Percentiles rank a stretch among this genome's conserved stretches.
phyloP scores from a whole-genome alignment of 345 rosid species.

The Linum trigynum region DNA sequence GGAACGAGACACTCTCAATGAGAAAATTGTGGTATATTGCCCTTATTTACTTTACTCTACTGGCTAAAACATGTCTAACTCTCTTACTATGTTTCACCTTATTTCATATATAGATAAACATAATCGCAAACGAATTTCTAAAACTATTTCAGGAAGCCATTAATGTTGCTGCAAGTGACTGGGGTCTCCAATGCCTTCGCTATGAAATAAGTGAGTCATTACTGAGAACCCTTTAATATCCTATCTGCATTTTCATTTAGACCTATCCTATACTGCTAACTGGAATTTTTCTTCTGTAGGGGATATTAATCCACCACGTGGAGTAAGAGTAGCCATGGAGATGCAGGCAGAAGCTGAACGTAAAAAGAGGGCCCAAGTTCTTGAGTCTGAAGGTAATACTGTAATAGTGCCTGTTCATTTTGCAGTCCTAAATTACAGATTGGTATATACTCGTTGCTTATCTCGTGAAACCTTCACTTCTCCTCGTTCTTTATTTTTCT shows the following conservation, averaged over 20 bases:
- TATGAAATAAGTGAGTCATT: conserved; percentile 77
- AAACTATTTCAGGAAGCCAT: conserved; percentile 54
- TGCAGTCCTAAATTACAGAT: background rate
- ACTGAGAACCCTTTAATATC: background rate
- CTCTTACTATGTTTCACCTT: background rate
- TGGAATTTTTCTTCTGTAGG: conserved; percentile 35
- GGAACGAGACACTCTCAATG: conserved; percentile 86
- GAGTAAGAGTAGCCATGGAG: conserved; percentile 94
- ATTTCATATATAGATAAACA: background rate
- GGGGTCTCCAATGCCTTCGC: conserved; percentile 94
- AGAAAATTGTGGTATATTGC: conserved; percentile 75
- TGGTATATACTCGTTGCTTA: background rate
- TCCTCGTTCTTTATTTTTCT: conserved; percentile 4
- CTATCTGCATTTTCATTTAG: background rate
- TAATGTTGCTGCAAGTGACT: conserved; percentile 79
- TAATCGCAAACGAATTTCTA: background rate
- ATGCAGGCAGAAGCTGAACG: conserved; percentile 99
- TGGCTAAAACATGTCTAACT: background rate
- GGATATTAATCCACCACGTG: conserved; percentile 94
- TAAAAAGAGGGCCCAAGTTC: conserved; percentile 83
- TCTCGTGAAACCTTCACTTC: background rate
- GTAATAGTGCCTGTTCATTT: background rate
- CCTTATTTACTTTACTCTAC: background rate
- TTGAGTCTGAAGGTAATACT: conserved; percentile 65
- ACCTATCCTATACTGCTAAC: background rate